Percentiles rank a stretch among this genome's conserved stretches.
These are phyloP conservation scores for Pseudocercospora eumusae DNA, from an alignment of 2,329 filamentous ascomycete genomes.

Conservation along the genomic window DNA sequence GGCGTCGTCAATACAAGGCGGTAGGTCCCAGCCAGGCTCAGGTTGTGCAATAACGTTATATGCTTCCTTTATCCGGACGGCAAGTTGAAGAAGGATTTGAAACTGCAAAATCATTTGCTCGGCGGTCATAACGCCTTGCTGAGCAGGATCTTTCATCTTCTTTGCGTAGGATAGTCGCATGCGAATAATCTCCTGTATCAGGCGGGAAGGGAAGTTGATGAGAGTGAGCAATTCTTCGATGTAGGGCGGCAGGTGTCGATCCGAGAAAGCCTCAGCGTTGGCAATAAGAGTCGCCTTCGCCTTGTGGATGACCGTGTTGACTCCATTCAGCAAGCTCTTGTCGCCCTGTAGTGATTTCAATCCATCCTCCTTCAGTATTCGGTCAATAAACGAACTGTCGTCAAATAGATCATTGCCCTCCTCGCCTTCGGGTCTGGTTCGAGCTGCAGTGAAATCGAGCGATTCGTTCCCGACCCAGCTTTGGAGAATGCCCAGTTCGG, in stretches of 20 bases:
- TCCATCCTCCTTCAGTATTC: slow-evolving; percentile 92
- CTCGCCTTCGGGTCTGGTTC: slow-evolving; percentile 61
- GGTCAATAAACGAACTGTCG: slow-evolving; percentile 90
- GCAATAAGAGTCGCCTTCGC: slow-evolving; percentile 87
- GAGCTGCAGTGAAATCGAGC: slow-evolving; percentile 81
- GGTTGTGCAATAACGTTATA: slow-evolving; percentile 81
- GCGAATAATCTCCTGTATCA: slow-evolving; percentile 95
- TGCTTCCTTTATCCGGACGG: slow-evolving; percentile 87
- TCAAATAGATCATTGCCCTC: slow-evolving; percentile 75
- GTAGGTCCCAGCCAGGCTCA: slow-evolving; percentile 90
- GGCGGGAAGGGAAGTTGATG: slow-evolving; percentile 93
- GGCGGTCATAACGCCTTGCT: slow-evolving; percentile 89
- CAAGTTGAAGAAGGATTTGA: slow-evolving; percentile 86
- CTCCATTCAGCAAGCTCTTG: slow-evolving; percentile 76
- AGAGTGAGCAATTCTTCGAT: slow-evolving; percentile 94
- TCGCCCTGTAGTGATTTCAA: slow-evolving; percentile 88
- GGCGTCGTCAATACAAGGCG: slow-evolving; percentile 93
- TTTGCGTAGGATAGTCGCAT: slow-evolving; percentile 87
- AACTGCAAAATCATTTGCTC: slow-evolving; percentile 98
- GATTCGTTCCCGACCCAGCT: slow-evolving; percentile 97
- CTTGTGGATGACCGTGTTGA: slow-evolving; percentile 86
- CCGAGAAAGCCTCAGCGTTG: slow-evolving; percentile 80
- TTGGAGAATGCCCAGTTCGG: slow-evolving; percentile 84
- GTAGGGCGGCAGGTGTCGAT: slow-evolving; percentile 89
- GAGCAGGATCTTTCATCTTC: slow-evolving; percentile 91